Evolutionary conservation across 2,329 filamentous ascomycete species (phyloP).

Genomic region (Alternaria infectoria): DNA sequence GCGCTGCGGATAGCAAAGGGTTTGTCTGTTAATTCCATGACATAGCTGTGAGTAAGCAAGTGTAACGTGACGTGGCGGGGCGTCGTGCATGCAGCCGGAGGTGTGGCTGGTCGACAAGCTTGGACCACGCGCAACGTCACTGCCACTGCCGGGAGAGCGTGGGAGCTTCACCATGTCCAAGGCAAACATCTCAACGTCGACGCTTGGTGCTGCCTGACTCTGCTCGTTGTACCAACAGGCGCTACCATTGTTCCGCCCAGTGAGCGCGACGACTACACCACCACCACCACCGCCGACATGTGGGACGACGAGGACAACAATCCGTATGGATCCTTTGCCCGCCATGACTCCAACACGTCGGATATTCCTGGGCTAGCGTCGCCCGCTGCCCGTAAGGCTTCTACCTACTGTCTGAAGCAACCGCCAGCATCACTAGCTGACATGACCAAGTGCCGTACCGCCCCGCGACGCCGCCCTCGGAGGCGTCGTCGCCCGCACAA

Average conservation of each 20-base stretch:
- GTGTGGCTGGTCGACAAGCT: conserved; percentile 6
- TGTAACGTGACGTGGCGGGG: background rate
- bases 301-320: conserved; percentile 99
- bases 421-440: conserved; percentile 10
- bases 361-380: conserved; percentile 56
- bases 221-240: background rate
- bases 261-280: background rate
- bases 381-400: conserved; percentile 46
- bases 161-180: conserved; percentile 9
- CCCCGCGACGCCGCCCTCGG: conserved; percentile 70
- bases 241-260: background rate
- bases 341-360: conserved; percentile 78
- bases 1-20: conserved; percentile 14
- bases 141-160: conserved; percentile 11
- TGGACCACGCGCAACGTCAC: conserved; percentile 15
- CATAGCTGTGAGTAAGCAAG: background rate
- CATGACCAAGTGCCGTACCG: conserved; percentile 53
- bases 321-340: conserved; percentile 93
- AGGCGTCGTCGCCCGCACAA: conserved; percentile 72
- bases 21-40: background rate
- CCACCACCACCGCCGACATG: conserved; percentile 61
- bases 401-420: conserved; percentile 1
- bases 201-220: background rate
- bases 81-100: background rate
- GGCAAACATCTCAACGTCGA: background rate